Conservation (phyloP, 1,284 basidiomycete species). For the Bjerkandera adusta region DNA sequence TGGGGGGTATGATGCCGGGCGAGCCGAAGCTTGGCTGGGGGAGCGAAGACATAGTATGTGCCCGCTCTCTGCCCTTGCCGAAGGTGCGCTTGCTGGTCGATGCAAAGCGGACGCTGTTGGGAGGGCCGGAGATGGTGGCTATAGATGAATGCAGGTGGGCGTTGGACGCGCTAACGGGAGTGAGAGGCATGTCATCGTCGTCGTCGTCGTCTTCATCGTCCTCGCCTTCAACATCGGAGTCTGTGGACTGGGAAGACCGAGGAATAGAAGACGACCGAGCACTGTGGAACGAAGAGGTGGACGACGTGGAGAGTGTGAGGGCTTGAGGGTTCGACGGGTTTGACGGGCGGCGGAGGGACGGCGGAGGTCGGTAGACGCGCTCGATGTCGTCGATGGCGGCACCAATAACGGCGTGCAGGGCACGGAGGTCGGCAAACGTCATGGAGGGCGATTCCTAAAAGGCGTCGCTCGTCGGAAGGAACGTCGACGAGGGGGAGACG, state of each 20-base stretch:
- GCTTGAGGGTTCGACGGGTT: slow-evolving; percentile 18
- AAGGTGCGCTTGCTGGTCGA: not conserved
- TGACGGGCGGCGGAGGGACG: slow-evolving; percentile 18
- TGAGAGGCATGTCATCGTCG: slow-evolving; percentile 9
- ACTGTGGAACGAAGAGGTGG: slow-evolving; percentile 6
- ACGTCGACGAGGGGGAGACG: too few species aligned
- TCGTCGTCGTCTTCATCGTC: slow-evolving; percentile 8
- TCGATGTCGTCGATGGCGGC: slow-evolving; percentile 69
- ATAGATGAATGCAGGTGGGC: not conserved
- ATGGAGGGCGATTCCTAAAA: slow-evolving; percentile 22
- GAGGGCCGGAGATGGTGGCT: not conserved
- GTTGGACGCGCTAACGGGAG: slow-evolving; percentile 13
- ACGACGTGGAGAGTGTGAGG: slow-evolving; percentile 4
- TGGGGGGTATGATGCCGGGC: not conserved
- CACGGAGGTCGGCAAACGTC: slow-evolving; percentile 62
- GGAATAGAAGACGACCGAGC: slow-evolving; percentile 7
- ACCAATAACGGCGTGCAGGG: slow-evolving; percentile 63
- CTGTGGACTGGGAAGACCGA: slow-evolving; percentile 5
- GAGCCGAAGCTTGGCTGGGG: slow-evolving; percentile 11
- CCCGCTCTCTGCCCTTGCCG: slow-evolving; percentile 6
- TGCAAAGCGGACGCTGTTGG: slow-evolving; percentile 14
- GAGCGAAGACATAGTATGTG: slow-evolving; percentile 11
- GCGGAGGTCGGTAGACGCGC: slow-evolving; percentile 47
- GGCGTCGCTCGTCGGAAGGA: too few species aligned
- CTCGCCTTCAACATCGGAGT: slow-evolving; percentile 11